A percentile compares a stretch with the other conserved stretches of the same genome.
phyloP scores from a whole-genome alignment of 768 basidiomycete genomes.

The Leccinum barrowsii region DNA sequence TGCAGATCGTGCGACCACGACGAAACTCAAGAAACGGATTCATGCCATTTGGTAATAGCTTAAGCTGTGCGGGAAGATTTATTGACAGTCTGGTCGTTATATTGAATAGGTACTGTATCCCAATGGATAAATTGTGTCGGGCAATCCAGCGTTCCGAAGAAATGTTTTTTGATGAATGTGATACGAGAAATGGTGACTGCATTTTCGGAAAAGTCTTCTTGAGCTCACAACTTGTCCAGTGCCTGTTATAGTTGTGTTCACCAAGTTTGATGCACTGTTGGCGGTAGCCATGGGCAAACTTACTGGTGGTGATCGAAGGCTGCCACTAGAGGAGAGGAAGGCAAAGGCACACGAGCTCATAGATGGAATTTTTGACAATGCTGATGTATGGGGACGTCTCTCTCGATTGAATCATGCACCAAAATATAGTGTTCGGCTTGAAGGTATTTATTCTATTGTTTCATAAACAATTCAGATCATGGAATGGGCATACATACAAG shows the following conservation, averaged over 20 bases:
- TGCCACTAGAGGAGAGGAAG: too few relatives aligned
- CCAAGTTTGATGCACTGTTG: background rate
- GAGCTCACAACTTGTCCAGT: background rate
- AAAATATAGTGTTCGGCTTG: background rate
- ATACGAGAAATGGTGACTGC: background rate
- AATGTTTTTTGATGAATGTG: background rate
- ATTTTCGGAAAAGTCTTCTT: background rate
- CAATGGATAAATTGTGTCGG: background rate
- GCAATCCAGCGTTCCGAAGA: background rate
- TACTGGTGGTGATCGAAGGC: too few relatives aligned
- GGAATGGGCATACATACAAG: background rate
- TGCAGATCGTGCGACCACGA: too few relatives aligned
- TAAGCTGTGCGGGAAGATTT: too few relatives aligned
- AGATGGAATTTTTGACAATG: too few relatives aligned
- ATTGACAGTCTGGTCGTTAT: too few relatives aligned
- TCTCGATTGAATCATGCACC: background rate
- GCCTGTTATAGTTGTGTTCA: background rate
- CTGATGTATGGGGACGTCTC: too few relatives aligned
- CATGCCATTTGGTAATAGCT: too few relatives aligned
- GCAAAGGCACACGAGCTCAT: too few relatives aligned
- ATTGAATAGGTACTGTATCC: too few relatives aligned
- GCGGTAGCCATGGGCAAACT: too few relatives aligned
- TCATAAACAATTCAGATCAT: background rate
- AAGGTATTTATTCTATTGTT: background rate
- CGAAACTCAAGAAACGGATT: too few relatives aligned